Percentiles rank a stretch among this genome's conserved stretches.
Evolutionary conservation across 2,329 filamentous ascomycete species (phyloP).

Genomic region (Zasmidium citrigriseum): DNA sequence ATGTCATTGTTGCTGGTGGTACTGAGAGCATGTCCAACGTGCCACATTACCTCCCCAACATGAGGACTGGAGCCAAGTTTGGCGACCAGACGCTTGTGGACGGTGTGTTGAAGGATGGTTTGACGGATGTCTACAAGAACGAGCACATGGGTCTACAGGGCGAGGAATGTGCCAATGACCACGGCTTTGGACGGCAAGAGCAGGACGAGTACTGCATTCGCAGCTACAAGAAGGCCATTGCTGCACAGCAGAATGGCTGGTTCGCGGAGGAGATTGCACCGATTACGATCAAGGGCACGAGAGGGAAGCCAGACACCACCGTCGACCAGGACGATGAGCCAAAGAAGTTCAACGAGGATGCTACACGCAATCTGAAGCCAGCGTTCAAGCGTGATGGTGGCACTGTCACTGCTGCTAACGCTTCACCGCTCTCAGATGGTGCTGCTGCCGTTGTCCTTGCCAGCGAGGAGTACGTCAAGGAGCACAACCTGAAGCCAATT

Average conservation of each 20-base stretch:
- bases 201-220: constrained; percentile 97
- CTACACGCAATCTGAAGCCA: constrained; percentile 61
- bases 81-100: constrained; percentile 88
- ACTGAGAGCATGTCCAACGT: constrained; percentile 98
- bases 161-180: constrained; percentile 87
- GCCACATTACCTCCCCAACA: constrained; percentile 88
- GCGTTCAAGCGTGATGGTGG: constrained; percentile 75
- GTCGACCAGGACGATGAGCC: constrained; percentile 91
- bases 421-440: constrained; percentile 93
- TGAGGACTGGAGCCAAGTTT: constrained; percentile 89
- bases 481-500: constrained; percentile 85
- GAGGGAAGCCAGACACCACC: constrained; percentile 81
- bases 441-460: constrained; percentile 90
- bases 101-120: constrained; percentile 88
- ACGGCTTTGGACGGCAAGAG: constrained; percentile 76
- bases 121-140: constrained; percentile 92
- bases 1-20: constrained; percentile 89
- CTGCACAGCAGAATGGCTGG: constrained; percentile 75
- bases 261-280: constrained; percentile 88
- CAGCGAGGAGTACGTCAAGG: constrained; percentile 90
- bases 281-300: constrained; percentile 80
- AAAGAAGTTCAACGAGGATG: constrained; percentile 71
- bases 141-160: constrained; percentile 94
- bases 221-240: constrained; percentile 91
- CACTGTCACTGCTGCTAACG: constrained; percentile 94